A percentile compares a stretch with the other conserved stretches of the same genome.
Evolutionary conservation across 257 asterid genomes (phyloP).

Genomic region (Gentiana straminea): DNA sequence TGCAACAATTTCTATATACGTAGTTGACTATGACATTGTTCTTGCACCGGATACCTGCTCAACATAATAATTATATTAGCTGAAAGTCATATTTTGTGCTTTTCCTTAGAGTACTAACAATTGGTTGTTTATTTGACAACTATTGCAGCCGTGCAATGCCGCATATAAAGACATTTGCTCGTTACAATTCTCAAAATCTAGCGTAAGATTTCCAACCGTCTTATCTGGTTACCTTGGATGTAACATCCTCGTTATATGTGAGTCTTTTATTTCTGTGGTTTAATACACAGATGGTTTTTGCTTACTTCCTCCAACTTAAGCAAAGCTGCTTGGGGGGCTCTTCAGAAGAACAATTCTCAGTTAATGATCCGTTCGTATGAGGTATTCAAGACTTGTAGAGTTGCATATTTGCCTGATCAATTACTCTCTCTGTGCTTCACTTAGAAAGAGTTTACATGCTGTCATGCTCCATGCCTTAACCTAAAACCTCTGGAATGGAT

Average conservation of each 20-base stretch:
- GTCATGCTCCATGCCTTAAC: too few relatives aligned
- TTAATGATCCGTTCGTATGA: constrained; percentile 95
- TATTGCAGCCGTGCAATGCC: constrained; percentile 93
- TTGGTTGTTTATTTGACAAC: constrained; percentile 7
- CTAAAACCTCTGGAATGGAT: too few relatives aligned
- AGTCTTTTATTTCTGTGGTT: constrained; percentile 1
- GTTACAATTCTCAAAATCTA: constrained; percentile 80
- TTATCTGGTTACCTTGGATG: constrained; percentile 3
- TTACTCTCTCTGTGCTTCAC: too few relatives aligned
- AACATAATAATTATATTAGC: not conserved
- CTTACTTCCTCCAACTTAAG: constrained; percentile 96
- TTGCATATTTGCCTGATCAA: too few relatives aligned
- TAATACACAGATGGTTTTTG: constrained; percentile 60
- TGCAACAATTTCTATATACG: too few relatives aligned
- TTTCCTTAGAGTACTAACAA: constrained; percentile 12
- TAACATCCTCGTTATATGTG: constrained; percentile 9
- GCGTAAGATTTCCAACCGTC: constrained; percentile 45
- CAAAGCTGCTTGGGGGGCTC: constrained; percentile 99
- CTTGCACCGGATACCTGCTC: not conserved
- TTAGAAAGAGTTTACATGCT: too few relatives aligned
- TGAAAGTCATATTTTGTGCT: not conserved
- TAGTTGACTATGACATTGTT: not conserved
- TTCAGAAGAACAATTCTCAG: constrained; percentile 93
- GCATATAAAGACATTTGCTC: constrained; percentile 86
- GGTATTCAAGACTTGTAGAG: constrained; percentile 23